Evolutionary conservation across 306 rosid species (phyloP), one percentile per base, ranked within the genome.

Genomic region (Biancaea sappan): DNA sequence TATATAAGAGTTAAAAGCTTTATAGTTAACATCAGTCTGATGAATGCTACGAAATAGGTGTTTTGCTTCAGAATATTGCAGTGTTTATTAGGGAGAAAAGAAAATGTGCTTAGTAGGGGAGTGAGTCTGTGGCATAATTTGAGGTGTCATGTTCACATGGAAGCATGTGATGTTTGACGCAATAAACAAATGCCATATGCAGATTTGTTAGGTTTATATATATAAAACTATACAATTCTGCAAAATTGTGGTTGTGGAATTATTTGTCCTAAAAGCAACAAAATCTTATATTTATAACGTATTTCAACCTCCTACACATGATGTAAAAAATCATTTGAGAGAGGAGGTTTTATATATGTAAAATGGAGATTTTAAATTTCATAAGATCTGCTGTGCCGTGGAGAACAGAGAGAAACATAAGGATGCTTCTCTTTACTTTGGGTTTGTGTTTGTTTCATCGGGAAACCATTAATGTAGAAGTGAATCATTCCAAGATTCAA

Each of bases 151-250:
- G 62, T 71, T 60, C 83, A 82, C 81, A 74, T 71, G 74, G 67
- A 75, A 22, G 71, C 88, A 78, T 75, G 80, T 85, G 82, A 72
- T 19, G 16, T 62, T 81, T 67, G 40, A 71, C 84, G 1, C 62
- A 60, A 31, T 26, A 29, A 65, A 67, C 19, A 35, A 58, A 69
- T 12, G 24, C 44, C 41, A 37, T 60, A 51, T 35, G 50, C 31
- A 50, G 47, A 8, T 12, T 52, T 69, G 21, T n/a, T 19, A 48
- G 24, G 76, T 31, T 43, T 43, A 40, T 22, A 38, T 9, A 38
- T 12, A 41, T 12, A 69, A 19, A 50, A 71, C 28, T 50, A 51
- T 60, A 40, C 35, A 11, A 11, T 71, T 43, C 54, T 46, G 1
- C 46, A 78, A 10, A 24, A 31, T 58, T 44, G 52, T 4, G 54